These are phyloP conservation scores for Podaxis rugospora DNA, from an alignment of 768 basidiomycete genomes.

Conservation along the genomic window DNA sequence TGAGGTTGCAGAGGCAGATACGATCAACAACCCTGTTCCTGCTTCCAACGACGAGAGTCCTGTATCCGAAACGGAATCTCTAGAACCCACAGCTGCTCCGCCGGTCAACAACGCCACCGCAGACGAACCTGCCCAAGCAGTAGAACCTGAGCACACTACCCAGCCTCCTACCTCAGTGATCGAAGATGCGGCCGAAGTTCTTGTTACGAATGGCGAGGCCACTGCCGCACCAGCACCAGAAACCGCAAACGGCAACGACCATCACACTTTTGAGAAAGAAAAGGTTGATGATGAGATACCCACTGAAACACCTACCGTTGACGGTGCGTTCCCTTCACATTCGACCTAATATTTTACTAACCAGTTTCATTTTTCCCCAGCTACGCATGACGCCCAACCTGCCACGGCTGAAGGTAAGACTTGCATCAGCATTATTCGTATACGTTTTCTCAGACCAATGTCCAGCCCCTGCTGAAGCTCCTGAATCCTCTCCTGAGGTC, in stretches of 20 bases:
- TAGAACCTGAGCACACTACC: neutral
- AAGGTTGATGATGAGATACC: neutral
- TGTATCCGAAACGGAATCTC: neutral
- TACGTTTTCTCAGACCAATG: neutral
- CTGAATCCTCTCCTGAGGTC: neutral
- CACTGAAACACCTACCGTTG: neutral
- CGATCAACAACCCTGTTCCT: neutral
- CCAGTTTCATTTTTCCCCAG: neutral
- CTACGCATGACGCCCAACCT: neutral
- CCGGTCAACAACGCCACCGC: neutral
- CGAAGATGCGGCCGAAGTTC: neutral
- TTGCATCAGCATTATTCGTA: neutral
- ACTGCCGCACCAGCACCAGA: slow-evolving; percentile 1
- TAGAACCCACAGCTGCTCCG: neutral
- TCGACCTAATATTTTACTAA: neutral
- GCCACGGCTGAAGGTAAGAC: neutral
- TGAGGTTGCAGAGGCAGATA: neutral
- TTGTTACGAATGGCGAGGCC: neutral
- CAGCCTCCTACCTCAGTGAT: neutral
- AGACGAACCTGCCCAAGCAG: neutral
- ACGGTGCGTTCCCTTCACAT: neutral
- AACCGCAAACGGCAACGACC: slow-evolving; percentile 7
- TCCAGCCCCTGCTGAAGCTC: neutral
- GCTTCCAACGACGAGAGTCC: neutral
- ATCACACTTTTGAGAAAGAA: neutral